phyloP scores from a whole-genome alignment of 2,329 filamentous ascomycete species.

The Endoconidiophora polonica region DNA sequence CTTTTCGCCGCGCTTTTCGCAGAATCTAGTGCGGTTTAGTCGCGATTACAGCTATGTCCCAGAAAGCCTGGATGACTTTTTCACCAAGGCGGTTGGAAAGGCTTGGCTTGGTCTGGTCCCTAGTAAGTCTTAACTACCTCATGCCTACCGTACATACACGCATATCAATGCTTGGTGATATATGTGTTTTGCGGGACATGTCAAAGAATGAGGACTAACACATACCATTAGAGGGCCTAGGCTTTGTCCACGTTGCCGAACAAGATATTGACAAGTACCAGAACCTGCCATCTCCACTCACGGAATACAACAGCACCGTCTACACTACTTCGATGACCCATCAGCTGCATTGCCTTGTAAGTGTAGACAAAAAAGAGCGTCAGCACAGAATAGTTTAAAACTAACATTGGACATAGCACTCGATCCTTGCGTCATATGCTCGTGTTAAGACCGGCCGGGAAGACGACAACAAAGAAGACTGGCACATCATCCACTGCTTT shows the following conservation, averaged over 20 bases:
- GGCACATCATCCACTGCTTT: conserved; percentile 32
- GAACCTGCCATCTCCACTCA: conserved; percentile 22
- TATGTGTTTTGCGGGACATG: too few species aligned
- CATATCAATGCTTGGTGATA: too few species aligned
- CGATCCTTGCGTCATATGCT: conserved; percentile 23
- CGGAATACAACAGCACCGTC: conserved; percentile 21
- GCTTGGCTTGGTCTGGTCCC: conserved; percentile 26
- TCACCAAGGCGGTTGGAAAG: conserved; percentile 19
- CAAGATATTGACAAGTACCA: conserved; percentile 19
- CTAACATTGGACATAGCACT: conserved; percentile 13
- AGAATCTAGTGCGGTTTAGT: conserved; percentile 24
- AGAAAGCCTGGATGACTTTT: conserved; percentile 25
- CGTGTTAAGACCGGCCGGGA: conserved; percentile 12
- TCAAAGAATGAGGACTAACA: conserved; percentile 1
- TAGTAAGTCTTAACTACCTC: conserved; percentile 13
- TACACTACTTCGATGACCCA: conserved; percentile 28
- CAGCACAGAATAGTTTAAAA: neutral
- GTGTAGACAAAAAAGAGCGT: neutral
- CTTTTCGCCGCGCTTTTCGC: conserved; percentile 24
- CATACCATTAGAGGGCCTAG: conserved; percentile 19
- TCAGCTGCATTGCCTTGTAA: conserved; percentile 27
- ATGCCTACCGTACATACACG: neutral
- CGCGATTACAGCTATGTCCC: conserved; percentile 23
- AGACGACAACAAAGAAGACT: conserved; percentile 8
- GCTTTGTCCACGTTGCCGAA: conserved; percentile 23